Conservation (phyloP, 352 stramenopile species). For the Elongisporangium senticosum region DNA sequence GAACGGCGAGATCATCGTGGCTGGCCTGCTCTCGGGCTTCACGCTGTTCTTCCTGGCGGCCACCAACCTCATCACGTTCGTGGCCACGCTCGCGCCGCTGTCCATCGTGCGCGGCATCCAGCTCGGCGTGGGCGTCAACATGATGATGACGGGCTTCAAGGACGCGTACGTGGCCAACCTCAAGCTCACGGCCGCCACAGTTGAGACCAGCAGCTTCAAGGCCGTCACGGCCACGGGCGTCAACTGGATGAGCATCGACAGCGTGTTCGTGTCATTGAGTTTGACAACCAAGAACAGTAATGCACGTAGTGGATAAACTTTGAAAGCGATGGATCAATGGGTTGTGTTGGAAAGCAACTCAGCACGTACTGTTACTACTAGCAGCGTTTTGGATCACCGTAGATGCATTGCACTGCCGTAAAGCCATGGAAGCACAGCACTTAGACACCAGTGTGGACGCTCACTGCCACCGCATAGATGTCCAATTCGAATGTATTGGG, state of each 20-base stretch:
- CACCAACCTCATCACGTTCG: conserved; percentile 88
- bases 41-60: conserved; percentile 53
- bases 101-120: conserved; percentile 89
- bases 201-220: conserved; percentile 5
- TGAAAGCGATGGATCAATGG: too few relatives aligned
- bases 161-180: conserved; percentile 44
- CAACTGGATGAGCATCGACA: conserved; percentile 63
- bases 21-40: conserved; percentile 79
- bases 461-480: not conserved
- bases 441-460: not conserved
- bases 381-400: too few relatives aligned
- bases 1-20: conserved; percentile 74
- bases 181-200: conserved; percentile 20
- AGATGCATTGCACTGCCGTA: too few relatives aligned
- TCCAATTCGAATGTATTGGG: not conserved
- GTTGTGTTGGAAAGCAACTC: too few relatives aligned
- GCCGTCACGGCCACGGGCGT: conserved; percentile 14
- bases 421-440: too few relatives aligned
- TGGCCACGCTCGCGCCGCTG: conserved; percentile 86
- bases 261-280: conserved; percentile 40
- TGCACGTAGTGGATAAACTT: too few relatives aligned
- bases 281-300: too few relatives aligned
- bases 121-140: conserved; percentile 85
- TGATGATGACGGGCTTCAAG: conserved; percentile 84
- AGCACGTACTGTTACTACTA: too few relatives aligned